Base-by-base conservation (phyloP, 2,329 filamentous ascomycete genomes). In the Coniochaeta sp. region DNA sequence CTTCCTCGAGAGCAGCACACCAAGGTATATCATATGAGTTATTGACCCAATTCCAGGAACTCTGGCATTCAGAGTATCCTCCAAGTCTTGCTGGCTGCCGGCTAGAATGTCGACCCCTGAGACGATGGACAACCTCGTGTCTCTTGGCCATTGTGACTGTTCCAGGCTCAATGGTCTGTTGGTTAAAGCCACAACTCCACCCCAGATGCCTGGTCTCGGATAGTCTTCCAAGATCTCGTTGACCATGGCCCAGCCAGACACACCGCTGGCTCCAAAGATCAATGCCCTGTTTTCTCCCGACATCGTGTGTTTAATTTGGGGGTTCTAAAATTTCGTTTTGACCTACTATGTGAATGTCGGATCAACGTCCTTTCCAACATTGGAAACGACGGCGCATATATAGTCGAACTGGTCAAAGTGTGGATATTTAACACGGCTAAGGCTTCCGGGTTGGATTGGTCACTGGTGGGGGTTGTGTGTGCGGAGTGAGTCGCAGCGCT, bases 21-120 rank as follows among this genome's bases (percentile, higher is more conserved):
- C 72, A 31, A 77, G 63, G 60, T 75, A 79, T 65, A 76, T 76
- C 14, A 77, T 71, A 67, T 79, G 76, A 24, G 75, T 78, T 1
- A 78, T 72, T 28, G 72, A 68, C 9, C 70, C 66, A 9, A 78
- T 67, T 1, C 69, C 68, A 1, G 70, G 60, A 33, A 77, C 69
- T 47, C 68, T 71, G 22, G 66, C 59, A 54, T 68, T 67, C 56
- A 77, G 60, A 31, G 67, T 67, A 17, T 64, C 63, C 61, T 76
- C 72, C 12, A 79, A 62, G 12, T 73, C 70, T 38, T 77, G 68
- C 59, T 76, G 75, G n/a, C 57, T 68, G 19, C 72, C 70, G 31
- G 71, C 63, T 14, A 78, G 69, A 12, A 79, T 67, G 64, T 78
- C 73, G 61, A 78, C 74, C 11, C 76, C 76, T 22, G 71, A 73